A percentile compares a stretch with the other conserved stretches of the same genome.
phyloP scores from a whole-genome alignment of 23 red algal genomes.

The Gracilaria domingensis region DNA sequence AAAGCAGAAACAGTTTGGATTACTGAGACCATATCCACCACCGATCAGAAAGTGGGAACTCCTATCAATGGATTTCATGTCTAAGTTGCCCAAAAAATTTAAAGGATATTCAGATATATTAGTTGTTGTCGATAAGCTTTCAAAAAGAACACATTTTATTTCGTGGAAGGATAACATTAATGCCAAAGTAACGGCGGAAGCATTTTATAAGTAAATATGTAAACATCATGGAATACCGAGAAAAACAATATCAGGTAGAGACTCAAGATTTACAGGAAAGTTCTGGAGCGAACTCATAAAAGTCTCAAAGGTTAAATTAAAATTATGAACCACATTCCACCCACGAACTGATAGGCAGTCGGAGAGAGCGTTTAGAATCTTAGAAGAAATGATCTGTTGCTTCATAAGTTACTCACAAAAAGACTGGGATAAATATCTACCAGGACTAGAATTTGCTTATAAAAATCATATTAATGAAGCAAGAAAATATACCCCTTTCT shows the following conservation, averaged over 20 bases:
- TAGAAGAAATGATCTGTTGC: constrained; percentile 29
- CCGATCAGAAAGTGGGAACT: constrained; percentile 26
- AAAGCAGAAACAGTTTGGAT: constrained; percentile 10
- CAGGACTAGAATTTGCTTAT: constrained; percentile 46
- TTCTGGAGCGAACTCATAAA: constrained; percentile 38
- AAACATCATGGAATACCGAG: constrained; percentile 22
- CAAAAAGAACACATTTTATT: constrained; percentile 31
- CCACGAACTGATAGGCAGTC: constrained; percentile 47
- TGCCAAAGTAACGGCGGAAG: constrained; percentile 20
- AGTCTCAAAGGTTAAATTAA: constrained; percentile 10
- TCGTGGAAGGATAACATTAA: neutral
- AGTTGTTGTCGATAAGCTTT: constrained; percentile 39
- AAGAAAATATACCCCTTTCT: constrained; percentile 39
- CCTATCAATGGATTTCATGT: constrained; percentile 50
- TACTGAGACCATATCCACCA: neutral
- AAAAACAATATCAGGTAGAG: constrained; percentile 35
- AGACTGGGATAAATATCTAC: constrained; percentile 39
- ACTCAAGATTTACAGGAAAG: constrained; percentile 26
- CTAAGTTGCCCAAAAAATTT: constrained; percentile 20
- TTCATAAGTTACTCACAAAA: constrained; percentile 33
- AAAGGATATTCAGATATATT: neutral
- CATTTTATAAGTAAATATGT: constrained; percentile 21
- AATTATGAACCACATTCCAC: constrained; percentile 35
- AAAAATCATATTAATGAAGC: constrained; percentile 31
- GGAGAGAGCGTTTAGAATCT: constrained; percentile 28